These are phyloP conservation scores for Dictyostelium intermedium DNA, from an alignment of 78 protist species.

Conservation along the genomic window DNA sequence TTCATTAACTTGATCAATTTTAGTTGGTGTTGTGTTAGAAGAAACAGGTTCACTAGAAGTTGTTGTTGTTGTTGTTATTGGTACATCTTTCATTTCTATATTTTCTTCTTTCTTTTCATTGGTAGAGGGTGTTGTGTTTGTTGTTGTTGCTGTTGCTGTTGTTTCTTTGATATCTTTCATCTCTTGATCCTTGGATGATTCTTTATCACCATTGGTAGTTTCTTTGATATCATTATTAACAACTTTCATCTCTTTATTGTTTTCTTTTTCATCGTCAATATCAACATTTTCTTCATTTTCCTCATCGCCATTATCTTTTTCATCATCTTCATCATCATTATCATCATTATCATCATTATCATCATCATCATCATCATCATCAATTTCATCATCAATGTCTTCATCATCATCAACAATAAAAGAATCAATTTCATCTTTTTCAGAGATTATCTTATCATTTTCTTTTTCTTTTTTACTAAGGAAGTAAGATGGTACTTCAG, in stretches of 20 bases:
- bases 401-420: background rate
- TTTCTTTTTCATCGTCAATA: background rate
- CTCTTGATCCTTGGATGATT: background rate
- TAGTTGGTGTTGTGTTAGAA: background rate
- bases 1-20: background rate
- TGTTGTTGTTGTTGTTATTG: background rate
- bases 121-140: background rate
- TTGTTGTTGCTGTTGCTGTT: background rate
- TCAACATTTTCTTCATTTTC: background rate
- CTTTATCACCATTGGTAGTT: background rate
- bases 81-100: background rate
- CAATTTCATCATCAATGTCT: slow-evolving; percentile 22
- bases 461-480: slow-evolving; percentile 8
- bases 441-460: slow-evolving; percentile 6
- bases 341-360: background rate
- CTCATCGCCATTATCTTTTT: background rate
- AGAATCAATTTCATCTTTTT: background rate
- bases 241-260: background rate
- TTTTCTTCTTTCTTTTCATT: background rate
- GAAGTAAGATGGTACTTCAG: slow-evolving; percentile 60
- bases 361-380: background rate
- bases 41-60: background rate
- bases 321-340: background rate
- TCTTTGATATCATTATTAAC: background rate
- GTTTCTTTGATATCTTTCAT: background rate